Base-by-base conservation (phyloP, 202 grass and related monocot species). In the Cymbopogon flexuosus region DNA sequence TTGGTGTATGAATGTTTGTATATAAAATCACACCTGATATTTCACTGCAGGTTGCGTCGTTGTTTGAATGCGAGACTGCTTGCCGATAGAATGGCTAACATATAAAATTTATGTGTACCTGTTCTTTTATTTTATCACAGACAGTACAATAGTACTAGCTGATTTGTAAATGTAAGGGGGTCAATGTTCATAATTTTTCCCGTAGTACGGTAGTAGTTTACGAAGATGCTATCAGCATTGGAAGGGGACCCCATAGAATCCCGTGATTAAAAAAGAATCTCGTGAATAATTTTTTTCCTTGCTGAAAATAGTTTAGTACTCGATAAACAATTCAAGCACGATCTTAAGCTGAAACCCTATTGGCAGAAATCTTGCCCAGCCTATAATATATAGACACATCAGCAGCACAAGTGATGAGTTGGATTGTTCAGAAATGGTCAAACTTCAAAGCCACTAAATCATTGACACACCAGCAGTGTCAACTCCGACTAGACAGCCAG, bases 331-430 rank as follows among this genome's bases (percentile, higher is more conserved):
- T 54, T 75, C 68, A 29, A 12, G 6, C 40, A 51, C 41, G 18
- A 80, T 69, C 81, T 42, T n/a, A 62, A 84, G 37, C 68, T 62
- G 33, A 6, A 61, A 52, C 33, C 51, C 19, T 52, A 84, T 63
- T 79, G 75, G 86, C 37, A 41, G 37, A 10, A 75, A 37, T 54
- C 6, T 42, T 62, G 69, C 33, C 5, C 22, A 41, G 16, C 68
- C 69, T 68, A 29, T 84, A 69, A 51, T 69, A 62, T 70, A 78
- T 78, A 77, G 82, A 84, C 82, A 84, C 82, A 37, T 78, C 73
- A 78, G 73, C 82, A 13, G 9, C 23, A 6, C 54, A 46, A 16
- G 47, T 24, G 62, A 68, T 83, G 72, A 83, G 49, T 58, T 30
- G 36, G 81, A 83, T 34, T 13, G 62, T 67, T 76, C 0, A 59